Base-by-base conservation (phyloP, 2,329 filamentous ascomycete genomes). In the Paecilomyces variotii region DNA sequence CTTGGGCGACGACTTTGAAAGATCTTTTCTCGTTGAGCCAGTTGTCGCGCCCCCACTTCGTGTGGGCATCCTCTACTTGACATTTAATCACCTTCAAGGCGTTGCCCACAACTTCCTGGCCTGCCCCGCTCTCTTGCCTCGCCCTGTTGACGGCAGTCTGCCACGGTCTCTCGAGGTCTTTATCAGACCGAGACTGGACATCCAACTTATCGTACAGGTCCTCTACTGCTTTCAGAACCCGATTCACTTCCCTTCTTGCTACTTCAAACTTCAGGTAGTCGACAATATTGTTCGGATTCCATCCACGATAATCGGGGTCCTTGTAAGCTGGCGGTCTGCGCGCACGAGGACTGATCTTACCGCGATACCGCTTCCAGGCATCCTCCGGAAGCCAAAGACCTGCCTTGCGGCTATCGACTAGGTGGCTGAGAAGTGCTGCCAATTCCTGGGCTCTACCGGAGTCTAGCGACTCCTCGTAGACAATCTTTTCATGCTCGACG, bases 381-480 rank as follows among this genome's bases (percentile, higher is more conserved):
- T 68, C 61, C 32, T 73, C 69, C 1, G 71, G 70, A 11, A 80
- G 69, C 34, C 71, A 68, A n/a, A 77, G 70, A 1, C 78, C 78
- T 2, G 71, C 69, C 60, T 80, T 81, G 11, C 70, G 70, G 28
- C 72, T 70, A 58, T 81, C 79, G 0, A 80, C 78, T 4, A 80
- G 68, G 60, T 78, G 72, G 11, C 78, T 74, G 3, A 80, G 69
- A 1, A 80, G 69, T 55, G 68, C 66, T 5, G 74, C 73, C 5
- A 80, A 65, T 30, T 70, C 70, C 32, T 74, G 68, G 1, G 77
- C 74, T 1, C 64, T 63, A 0, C 57, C 26, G 11, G 66, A 69
- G 35, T 68, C 62, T 19, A 80, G 71, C 1, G 69, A 72, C 45
- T 81, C 74, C 56, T 80, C 79, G 55, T 87, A 87, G 0, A 77